Evolutionary conservation across 139 green algal genomes (phyloP), one percentile per base, ranked within the genome.

Genomic region (Spirogloea muscicola): DNA sequence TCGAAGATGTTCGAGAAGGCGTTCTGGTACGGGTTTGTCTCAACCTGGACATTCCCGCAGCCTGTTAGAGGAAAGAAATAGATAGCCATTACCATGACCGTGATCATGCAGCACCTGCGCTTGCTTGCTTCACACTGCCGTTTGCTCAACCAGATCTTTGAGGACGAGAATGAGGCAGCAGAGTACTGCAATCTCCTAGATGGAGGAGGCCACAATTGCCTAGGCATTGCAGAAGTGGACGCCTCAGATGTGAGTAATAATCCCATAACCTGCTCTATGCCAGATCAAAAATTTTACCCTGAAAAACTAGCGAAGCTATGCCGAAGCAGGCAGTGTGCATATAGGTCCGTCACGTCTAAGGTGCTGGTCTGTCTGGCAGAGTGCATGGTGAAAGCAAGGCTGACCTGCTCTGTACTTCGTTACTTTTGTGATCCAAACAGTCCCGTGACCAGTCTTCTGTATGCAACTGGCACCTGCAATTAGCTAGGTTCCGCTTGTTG

Each of bases 101-200:
- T n/a, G n/a, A n/a, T n/a, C n/a, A n/a, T n/a, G n/a, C n/a, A n/a
- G n/a, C n/a, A n/a, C n/a, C n/a, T n/a, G n/a, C n/a, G n/a, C n/a
- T n/a, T n/a, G n/a, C n/a, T n/a, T n/a, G n/a, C n/a, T n/a, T n/a
- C n/a, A n/a, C n/a, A n/a, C n/a, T n/a, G n/a, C n/a, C n/a, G n/a
- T n/a, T n/a, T n/a, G n/a, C n/a, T n/a, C n/a, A n/a, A n/a, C n/a
- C 58, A 77, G 68, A 58, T 77, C 18, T 77, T 77, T 77, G 68
- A 77, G 68, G 68, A 77, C 16, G 68, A 71, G 58, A 21, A 77
- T 16, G 62, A 52, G 16, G 68, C 68, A 18, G 68, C 68, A 1
- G n/a, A 71, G 58, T 77, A 77, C 58, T 77, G 68, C 58, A 71
- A 39, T 18, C 9, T 77, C 18, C 38, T 77, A 38, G 64, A 77